phyloP scores from a whole-genome alignment of 345 rosid genomes.

The Brassica rapa region DNA sequence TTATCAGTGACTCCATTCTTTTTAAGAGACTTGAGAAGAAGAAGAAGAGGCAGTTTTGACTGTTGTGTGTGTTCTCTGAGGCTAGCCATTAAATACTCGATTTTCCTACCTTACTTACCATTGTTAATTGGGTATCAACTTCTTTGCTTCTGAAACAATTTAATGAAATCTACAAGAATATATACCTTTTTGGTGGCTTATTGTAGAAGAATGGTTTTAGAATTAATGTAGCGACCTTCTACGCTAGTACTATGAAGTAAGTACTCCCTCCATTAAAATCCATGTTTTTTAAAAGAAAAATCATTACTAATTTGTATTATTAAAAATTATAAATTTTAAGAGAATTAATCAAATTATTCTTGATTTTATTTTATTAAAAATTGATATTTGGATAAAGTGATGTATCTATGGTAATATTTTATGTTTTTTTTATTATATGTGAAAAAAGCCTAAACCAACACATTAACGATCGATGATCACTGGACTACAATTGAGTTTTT shows the following conservation, averaged over 20 bases:
- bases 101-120: slow-evolving; percentile 28
- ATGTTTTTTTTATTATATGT: background rate
- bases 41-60: background rate
- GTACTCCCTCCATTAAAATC: background rate
- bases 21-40: background rate
- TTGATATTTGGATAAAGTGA: background rate
- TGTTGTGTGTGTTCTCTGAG: background rate
- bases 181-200: background rate
- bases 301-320: background rate
- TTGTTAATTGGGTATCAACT: slow-evolving; percentile 48
- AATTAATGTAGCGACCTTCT: background rate
- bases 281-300: background rate
- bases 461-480: background rate
- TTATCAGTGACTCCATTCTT: slow-evolving; percentile 44
- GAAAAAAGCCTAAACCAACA: background rate
- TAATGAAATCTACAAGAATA: slow-evolving; percentile 19
- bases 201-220: background rate
- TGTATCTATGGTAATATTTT: background rate
- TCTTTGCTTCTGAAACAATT: slow-evolving; percentile 57
- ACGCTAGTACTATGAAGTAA: background rate
- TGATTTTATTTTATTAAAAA: background rate
- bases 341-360: background rate
- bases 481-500: background rate
- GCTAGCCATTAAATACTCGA: slow-evolving; percentile 44
- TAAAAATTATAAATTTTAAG: background rate